Base-by-base conservation (phyloP, 306 rosid species). In the Glycine tomentella region DNA sequence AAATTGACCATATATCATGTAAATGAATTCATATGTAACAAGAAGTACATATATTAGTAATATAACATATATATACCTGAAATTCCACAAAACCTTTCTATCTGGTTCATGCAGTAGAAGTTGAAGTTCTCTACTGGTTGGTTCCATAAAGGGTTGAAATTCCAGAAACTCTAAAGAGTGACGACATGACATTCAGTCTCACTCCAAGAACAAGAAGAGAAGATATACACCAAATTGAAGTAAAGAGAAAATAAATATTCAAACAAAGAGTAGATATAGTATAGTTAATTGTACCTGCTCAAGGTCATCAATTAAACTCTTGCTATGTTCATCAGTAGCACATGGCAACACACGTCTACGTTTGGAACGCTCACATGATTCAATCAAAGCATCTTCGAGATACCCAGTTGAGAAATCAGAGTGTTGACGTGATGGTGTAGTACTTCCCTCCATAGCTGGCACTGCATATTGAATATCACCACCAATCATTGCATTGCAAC, bases 321-420 rank as follows among this genome's bases (percentile, higher is more conserved):
- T 56, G 84, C 31, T 75, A 20, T 78, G 81, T 25, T 87, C 87
- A 5, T 88, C 83, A 20, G 80, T 78, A 2, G 65, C 3, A 66
- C 67, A 81, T n/a, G 85, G 57, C 7, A 89, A 70, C 85, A 95
- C 85, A 4, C 98, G 94, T 17, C 96, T 84, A 61, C 98, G 88
- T 86, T 95, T 95, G 57, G 93, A 84, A 48, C 82, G 77, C n/a
- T 88, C 89, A 14, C 83, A 72, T 77, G 91, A 91, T 38, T 93
- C 91, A 34, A 90, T 11, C 90, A 95, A 87, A 56, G 98, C 99
- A 82, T 95, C 99, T 84, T 95, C 94, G 65, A 95, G 84, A 77
- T 95, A 95, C 7, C 99, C 99, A 25, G 94, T 88, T 1, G 97
- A 93, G 83, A 89, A 82, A 81, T 90, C 90, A 51, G 89, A 80